Evolutionary conservation across 2,329 filamentous ascomycete species (phyloP).

Genomic region (Capronia americana): DNA sequence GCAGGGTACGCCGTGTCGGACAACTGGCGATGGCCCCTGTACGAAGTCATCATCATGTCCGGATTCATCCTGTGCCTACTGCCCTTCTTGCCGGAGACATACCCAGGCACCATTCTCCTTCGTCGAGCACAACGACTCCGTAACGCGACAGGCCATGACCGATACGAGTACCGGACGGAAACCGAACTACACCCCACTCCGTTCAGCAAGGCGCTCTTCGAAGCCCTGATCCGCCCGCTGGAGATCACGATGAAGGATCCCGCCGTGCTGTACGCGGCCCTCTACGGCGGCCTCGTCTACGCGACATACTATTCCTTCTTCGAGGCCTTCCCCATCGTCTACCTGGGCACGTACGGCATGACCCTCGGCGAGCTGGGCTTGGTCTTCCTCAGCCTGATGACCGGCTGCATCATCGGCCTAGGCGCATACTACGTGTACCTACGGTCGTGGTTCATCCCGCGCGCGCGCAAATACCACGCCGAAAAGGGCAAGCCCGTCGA

Average conservation of each 20-base stretch:
- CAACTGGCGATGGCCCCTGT: constrained; percentile 62
- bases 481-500: constrained; percentile 54
- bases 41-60: constrained; percentile 68
- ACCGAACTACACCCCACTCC: constrained; percentile 63
- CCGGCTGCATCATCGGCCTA: constrained; percentile 62
- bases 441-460: constrained; percentile 53
- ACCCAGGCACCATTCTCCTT: constrained; percentile 64
- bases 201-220: constrained; percentile 56
- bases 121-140: constrained; percentile 66
- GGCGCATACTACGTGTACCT: constrained; percentile 58
- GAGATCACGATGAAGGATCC: constrained; percentile 61
- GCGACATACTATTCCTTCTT: constrained; percentile 62
- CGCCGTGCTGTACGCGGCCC: constrained; percentile 65
- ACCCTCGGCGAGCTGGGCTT: constrained; percentile 63
- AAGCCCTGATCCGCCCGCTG: constrained; percentile 25
- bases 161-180: constrained; percentile 46
- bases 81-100: constrained; percentile 69
- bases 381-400: constrained; percentile 65
- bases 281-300: constrained; percentile 67
- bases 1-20: constrained; percentile 65
- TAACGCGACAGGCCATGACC: constrained; percentile 60
- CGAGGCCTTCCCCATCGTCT: constrained; percentile 70
- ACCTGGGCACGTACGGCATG: constrained; percentile 65
- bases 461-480: constrained; percentile 52
- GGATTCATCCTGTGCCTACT: constrained; percentile 65